Base-by-base conservation (phyloP, 345 rosid species). In the Ceriops zippeliana region DNA sequence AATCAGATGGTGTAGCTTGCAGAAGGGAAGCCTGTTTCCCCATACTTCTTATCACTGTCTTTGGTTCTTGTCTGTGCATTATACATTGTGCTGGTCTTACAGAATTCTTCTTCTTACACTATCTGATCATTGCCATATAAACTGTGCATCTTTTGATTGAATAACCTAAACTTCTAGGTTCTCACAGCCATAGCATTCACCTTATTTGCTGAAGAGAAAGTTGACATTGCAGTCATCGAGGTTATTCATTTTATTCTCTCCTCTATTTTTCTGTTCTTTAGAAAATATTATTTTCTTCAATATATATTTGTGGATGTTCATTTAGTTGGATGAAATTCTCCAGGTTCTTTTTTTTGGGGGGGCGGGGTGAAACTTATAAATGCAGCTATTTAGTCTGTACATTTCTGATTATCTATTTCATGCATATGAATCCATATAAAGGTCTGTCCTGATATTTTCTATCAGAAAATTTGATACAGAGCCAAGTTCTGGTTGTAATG, bases 141-240 rank as follows among this genome's bases (percentile, higher is more conserved):
- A 54, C 2, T 9, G 28, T 15, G 3, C 49, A 42, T 24, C 59
- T 56, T 54, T 10, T 21, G 6, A 24, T 24, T 56, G 59, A 11
- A 35, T 2, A 9, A 8, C 53, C 4, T 4, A 35, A 21, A 17
- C 54, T 73, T 73, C 64, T 92, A 95, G 97, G 83, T 91, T 81
- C 81, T 95, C 32, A 91, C 96, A 61, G 95, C 95, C 7, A 79
- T 86, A 56, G 92, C 93, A n/a, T 88, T 88, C 71, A 58, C 87
- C 1, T 75, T 89, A 47, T 89, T 95, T 79, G 90, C 88, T 21
- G 81, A 87, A 37, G 86, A 82, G 82, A 86, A 84, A 30, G 82
- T 88, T n/a, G 96, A 91, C 68, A 78, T 91, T 76, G 96, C 96
- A 1, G 81, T 93, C 70, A 75, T 93, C 17, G 98, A 93, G 96